These are phyloP conservation scores for Naegleria gruberi DNA, from an alignment of 208 protist species.

Conservation along the genomic window DNA sequence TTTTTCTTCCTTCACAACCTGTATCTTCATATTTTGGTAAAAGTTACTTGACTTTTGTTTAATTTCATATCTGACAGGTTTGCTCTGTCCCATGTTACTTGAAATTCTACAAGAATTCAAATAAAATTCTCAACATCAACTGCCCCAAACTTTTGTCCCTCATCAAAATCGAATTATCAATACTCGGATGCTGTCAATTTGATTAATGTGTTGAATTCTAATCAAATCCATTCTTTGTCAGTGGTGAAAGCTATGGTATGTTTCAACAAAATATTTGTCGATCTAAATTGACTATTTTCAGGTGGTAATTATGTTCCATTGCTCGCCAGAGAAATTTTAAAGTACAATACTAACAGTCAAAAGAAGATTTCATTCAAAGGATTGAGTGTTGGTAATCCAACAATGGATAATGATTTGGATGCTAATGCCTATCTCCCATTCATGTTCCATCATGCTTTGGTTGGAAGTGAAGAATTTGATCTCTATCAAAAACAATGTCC, in stretches of 20 bases:
- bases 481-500: neutral
- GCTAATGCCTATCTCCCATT: neutral
- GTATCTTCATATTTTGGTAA: too few relatives aligned
- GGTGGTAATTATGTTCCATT: neutral
- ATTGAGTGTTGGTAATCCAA: neutral
- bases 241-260: too few relatives aligned
- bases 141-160: too few relatives aligned
- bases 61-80: neutral
- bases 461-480: neutral
- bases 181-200: too few relatives aligned
- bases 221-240: too few relatives aligned
- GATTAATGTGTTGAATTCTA: too few relatives aligned
- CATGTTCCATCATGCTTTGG: neutral
- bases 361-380: neutral
- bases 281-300: too few relatives aligned
- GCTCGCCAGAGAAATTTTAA: neutral
- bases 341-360: neutral
- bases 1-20: too few relatives aligned
- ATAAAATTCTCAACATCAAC: neutral
- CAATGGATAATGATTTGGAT: neutral
- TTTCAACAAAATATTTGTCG: too few relatives aligned
- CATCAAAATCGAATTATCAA: too few relatives aligned
- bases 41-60: too few relatives aligned
- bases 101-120: neutral
- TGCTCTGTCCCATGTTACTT: neutral